These are phyloP conservation scores for Xylariales sp. DNA, from an alignment of 2,329 filamentous ascomycete species.

Conservation along the genomic window DNA sequence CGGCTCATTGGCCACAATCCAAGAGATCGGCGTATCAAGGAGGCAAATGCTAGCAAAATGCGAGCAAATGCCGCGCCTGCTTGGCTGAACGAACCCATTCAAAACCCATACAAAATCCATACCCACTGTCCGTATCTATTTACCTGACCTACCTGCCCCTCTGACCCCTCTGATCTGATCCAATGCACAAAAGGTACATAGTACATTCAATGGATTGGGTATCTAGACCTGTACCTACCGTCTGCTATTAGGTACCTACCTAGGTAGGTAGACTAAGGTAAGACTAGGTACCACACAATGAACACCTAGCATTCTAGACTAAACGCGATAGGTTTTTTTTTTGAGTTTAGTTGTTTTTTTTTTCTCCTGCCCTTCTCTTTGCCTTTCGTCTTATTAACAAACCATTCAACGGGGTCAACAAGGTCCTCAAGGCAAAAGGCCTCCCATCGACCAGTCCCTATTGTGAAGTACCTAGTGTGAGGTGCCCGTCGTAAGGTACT, in stretches of 20 bases:
- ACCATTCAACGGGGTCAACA: slow-evolving; percentile 1
- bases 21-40: slow-evolving; percentile 11
- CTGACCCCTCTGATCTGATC: neutral
- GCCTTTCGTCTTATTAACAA: neutral
- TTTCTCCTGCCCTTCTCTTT: neutral
- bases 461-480: neutral
- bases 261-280: too few relatives aligned
- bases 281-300: neutral
- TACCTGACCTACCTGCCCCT: neutral
- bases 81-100: slow-evolving; percentile 12
- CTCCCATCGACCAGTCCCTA: neutral
- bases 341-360: too few relatives aligned
- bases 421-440: neutral
- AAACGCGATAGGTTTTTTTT: too few relatives aligned
- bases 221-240: neutral
- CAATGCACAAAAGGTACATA: neutral
- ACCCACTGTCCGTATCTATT: neutral
- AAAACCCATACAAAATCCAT: neutral
- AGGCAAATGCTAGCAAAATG: slow-evolving; percentile 19
- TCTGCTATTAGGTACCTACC: too few relatives aligned
- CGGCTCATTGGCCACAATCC: slow-evolving; percentile 21
- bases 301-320: too few relatives aligned
- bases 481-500: too few relatives aligned
- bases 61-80: slow-evolving; percentile 29
- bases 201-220: neutral